phyloP scores from a whole-genome alignment of 2,329 filamentous ascomycete species.

The Fusarium annulatum region DNA sequence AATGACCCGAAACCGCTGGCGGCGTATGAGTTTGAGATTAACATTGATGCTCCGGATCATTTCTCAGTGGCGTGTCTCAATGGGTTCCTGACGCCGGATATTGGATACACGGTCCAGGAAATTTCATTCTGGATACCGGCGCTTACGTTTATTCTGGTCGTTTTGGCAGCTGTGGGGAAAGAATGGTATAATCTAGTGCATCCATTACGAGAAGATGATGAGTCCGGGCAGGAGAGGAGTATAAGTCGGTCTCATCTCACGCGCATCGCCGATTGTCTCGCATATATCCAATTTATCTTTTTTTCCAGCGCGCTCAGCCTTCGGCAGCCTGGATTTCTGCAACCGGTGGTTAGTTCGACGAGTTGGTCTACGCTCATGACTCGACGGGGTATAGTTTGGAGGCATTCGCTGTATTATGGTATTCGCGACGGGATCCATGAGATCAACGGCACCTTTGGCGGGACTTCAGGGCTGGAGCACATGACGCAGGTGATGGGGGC shows the following conservation, averaged over 20 bases:
- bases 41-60: slow-evolving; percentile 28
- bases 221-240: neutral
- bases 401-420: slow-evolving; percentile 42
- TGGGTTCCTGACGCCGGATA: slow-evolving; percentile 32
- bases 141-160: slow-evolving; percentile 16
- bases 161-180: slow-evolving; percentile 29
- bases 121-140: slow-evolving; percentile 31
- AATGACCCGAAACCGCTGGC: slow-evolving; percentile 25
- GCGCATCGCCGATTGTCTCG: slow-evolving; percentile 66
- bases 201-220: slow-evolving; percentile 16
- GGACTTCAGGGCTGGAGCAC: slow-evolving; percentile 67
- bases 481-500: slow-evolving; percentile 77
- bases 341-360: slow-evolving; percentile 73
- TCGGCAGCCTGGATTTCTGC: slow-evolving; percentile 78
- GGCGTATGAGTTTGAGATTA: slow-evolving; percentile 30
- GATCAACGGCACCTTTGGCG: slow-evolving; percentile 71
- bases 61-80: slow-evolving; percentile 26
- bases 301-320: slow-evolving; percentile 76
- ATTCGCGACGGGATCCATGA: slow-evolving; percentile 70
- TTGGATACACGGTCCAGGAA: slow-evolving; percentile 3
- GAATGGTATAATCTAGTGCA: slow-evolving; percentile 30
- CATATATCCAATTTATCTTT: slow-evolving; percentile 81
- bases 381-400: slow-evolving; percentile 45
- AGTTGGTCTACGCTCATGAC: slow-evolving; percentile 78
- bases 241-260: slow-evolving; percentile 31